Evolutionary conservation across 306 rosid species (phyloP), one percentile per base, ranked within the genome.

Genomic region (Sesbania bispinosa): DNA sequence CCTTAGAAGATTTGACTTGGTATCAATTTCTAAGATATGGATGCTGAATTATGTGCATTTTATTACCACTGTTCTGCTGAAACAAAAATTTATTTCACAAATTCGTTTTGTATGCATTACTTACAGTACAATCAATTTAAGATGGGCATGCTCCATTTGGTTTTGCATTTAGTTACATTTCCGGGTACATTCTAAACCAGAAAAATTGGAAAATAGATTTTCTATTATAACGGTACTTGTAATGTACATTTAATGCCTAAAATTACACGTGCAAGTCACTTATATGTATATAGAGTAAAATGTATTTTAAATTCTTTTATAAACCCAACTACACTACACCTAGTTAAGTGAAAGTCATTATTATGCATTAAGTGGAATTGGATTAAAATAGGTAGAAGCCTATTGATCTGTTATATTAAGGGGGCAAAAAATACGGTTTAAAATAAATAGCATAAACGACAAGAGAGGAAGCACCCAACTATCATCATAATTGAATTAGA

Each of bases 401-500:
- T 4, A 26, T 51, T 63, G 24, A 52, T 74, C 54, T 62, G 54
- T 50, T 50, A 53, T 21, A 50, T 36, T 5, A 14, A 42, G 65
- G 32, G 35, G 1, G n/a, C n/a, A n/a, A 14, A 53, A 45, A 45
- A 35, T 16, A 19, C 2, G 7, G 16, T 21, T 38, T 8, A 6
- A 27, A 52, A 38, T 21, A 43, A 36, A 46, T 20, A 43, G 2
- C n/a, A 79, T 9, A 46, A 43, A 26, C 10, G 30, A 73, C 69
- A 36, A 67, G 57, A 7, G 62, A 33, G 78, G 80, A 67, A 57
- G 76, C 71, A 59, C 53, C 74, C 77, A 65, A 61, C 72, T 35
- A 66, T 60, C 74, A 51, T 43, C 73, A 78, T 84, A 71, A 78
- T 80, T 75, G 81, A 36, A 39, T 29, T 62, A 32, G 80, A 84